Percentiles rank a stretch among this genome's conserved stretches.
Evolutionary conservation across 805 yeast species (phyloP).

Genomic region (Cyberlindnera japonica): DNA sequence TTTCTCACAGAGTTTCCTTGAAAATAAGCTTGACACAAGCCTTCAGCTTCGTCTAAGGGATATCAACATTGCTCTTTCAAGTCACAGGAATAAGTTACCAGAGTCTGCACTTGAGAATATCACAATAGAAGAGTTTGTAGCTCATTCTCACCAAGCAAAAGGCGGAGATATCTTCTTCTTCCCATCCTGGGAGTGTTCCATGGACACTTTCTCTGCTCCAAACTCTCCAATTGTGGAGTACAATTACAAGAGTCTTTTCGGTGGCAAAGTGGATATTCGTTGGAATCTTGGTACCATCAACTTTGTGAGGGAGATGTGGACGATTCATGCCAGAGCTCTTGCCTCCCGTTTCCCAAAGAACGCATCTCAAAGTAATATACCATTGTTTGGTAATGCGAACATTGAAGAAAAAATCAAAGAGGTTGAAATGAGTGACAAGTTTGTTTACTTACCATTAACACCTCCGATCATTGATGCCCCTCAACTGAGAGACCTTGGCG

Average conservation of each 20-base stretch:
- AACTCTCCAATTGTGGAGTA: slow-evolving; percentile 58
- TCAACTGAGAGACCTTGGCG: slow-evolving; percentile 84
- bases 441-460: slow-evolving; percentile 56
- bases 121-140: slow-evolving; percentile 52
- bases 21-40: slow-evolving; percentile 41
- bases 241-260: slow-evolving; percentile 68
- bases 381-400: slow-evolving; percentile 31
- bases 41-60: slow-evolving; percentile 60
- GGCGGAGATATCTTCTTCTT: slow-evolving; percentile 82
- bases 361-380: slow-evolving; percentile 13
- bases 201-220: slow-evolving; percentile 68
- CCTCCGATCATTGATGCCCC: slow-evolving; percentile 88
- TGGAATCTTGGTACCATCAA: slow-evolving; percentile 95
- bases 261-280: slow-evolving; percentile 83
- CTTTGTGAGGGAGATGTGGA: slow-evolving; percentile 89
- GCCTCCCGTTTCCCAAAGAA: slow-evolving; percentile 50
- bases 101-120: slow-evolving; percentile 46
- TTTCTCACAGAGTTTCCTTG: slow-evolving; percentile 43
- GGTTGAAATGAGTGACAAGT: slow-evolving; percentile 46
- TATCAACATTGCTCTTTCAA: slow-evolving; percentile 64
- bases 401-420: slow-evolving; percentile 43
- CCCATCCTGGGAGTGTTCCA: slow-evolving; percentile 69
- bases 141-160: slow-evolving; percentile 50
- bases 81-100: slow-evolving; percentile 46
- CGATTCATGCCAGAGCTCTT: slow-evolving; percentile 74